phyloP scores from a whole-genome alignment of 495 filamentous ascomycete species.

The Aspergillus ellipticus region DNA sequence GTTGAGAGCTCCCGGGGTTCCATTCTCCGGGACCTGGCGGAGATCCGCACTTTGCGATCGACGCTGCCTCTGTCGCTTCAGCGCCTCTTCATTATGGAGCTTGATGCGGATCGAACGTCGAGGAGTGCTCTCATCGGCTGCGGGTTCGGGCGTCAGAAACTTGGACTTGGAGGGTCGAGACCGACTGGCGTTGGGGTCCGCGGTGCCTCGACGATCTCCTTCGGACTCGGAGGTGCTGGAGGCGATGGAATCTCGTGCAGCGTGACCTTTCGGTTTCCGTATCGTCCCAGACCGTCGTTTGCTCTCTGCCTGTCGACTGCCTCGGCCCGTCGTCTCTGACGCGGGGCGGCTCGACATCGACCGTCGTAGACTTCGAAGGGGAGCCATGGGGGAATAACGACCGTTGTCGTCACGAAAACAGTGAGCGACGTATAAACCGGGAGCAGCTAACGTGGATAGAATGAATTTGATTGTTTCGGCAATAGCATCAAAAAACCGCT shows the following conservation, averaged over 20 bases:
- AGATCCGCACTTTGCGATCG: slow-evolving; percentile 35
- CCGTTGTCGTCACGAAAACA: slow-evolving; percentile 79
- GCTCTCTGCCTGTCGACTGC: slow-evolving; percentile 21
- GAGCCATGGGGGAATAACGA: slow-evolving; percentile 66
- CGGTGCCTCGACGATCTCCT: slow-evolving; percentile 29
- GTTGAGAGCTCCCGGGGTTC: slow-evolving; percentile 31
- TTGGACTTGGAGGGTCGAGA: slow-evolving; percentile 51
- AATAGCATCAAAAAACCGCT: slow-evolving; percentile 51
- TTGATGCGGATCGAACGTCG: slow-evolving; percentile 89
- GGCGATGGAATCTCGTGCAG: slow-evolving; percentile 36
- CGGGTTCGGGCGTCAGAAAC: slow-evolving; percentile 32
- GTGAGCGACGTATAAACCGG: slow-evolving; percentile 74
- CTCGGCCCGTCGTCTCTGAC: slow-evolving; percentile 28
- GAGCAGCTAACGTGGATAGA: slow-evolving; percentile 70
- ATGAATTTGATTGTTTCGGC: slow-evolving; percentile 69
- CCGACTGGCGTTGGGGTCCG: slow-evolving; percentile 24
- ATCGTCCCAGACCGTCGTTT: slow-evolving; percentile 34
- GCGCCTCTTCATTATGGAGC: slow-evolving; percentile 73
- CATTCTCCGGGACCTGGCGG: slow-evolving; percentile 28
- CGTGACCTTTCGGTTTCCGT: slow-evolving; percentile 34
- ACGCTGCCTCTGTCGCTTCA: slow-evolving; percentile 51
- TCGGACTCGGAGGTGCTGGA: slow-evolving; percentile 51
- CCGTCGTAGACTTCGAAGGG: slow-evolving; percentile 56
- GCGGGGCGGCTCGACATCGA: slow-evolving; percentile 26
- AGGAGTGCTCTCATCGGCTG: slow-evolving; percentile 59